A percentile compares a stretch with the other conserved stretches of the same genome.
These are phyloP conservation scores for Lupinus albus DNA, from an alignment of 306 rosid genomes.

Conservation along the genomic window DNA sequence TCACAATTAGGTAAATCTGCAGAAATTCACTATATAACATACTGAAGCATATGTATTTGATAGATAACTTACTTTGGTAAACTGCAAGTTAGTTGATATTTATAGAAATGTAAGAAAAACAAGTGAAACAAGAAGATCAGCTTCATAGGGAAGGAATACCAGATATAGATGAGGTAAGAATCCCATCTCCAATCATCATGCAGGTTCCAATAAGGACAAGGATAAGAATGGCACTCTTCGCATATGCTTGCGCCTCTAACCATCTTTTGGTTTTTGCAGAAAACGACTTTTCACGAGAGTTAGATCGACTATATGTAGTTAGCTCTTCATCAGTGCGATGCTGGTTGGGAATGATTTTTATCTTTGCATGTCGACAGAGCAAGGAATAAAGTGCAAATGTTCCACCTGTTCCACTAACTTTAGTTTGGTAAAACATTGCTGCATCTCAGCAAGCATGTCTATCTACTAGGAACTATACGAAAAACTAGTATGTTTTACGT, in stretches of 20 bases:
- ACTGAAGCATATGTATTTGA: slow-evolving; percentile 7
- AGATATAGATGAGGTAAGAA: slow-evolving; percentile 97
- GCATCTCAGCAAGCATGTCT: slow-evolving; percentile 28
- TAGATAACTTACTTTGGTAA: slow-evolving; percentile 19
- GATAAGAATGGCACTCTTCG: slow-evolving; percentile 74
- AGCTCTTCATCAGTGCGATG: slow-evolving; percentile 95
- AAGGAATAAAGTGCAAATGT: slow-evolving; percentile 95
- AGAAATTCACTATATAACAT: slow-evolving; percentile 1
- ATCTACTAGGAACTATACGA: slow-evolving; percentile 20
- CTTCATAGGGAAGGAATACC: slow-evolving; percentile 55
- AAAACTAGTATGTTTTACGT: slow-evolving; percentile 4
- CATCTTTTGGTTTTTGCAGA: slow-evolving; percentile 86
- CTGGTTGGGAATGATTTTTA: slow-evolving; percentile 88
- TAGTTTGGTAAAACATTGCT: slow-evolving; percentile 32
- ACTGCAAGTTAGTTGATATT: slow-evolving; percentile 24
- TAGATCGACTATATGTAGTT: slow-evolving; percentile 88
- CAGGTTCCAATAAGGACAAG: slow-evolving; percentile 96
- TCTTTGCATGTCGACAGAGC: slow-evolving; percentile 95
- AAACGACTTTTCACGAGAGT: slow-evolving; percentile 79
- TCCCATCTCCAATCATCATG: slow-evolving; percentile 98
- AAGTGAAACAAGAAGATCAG: slow-evolving; percentile 26
- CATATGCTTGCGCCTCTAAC: slow-evolving; percentile 68
- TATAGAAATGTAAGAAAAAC: neutral
- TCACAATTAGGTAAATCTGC: slow-evolving; percentile 15
- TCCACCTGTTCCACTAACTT: slow-evolving; percentile 69